Evolutionary conservation across 176 grass and related monocot species (phyloP), one percentile per base, ranked within the genome.

Genomic region (Phoenix dactylifera): DNA sequence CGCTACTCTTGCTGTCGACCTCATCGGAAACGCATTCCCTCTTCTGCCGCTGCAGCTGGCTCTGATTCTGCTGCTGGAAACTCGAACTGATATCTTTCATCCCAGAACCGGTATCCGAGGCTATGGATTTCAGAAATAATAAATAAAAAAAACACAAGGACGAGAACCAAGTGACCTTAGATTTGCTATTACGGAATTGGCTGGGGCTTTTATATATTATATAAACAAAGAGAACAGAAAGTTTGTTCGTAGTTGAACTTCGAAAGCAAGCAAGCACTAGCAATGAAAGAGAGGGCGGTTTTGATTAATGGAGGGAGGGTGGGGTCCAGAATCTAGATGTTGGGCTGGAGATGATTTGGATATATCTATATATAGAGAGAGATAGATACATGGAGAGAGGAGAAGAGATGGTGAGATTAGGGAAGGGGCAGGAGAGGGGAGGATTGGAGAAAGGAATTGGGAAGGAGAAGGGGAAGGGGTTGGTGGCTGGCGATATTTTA

Each of bases 11-110:
- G 82, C 80, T 85, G 53, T 93, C 87, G 51, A 82, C 81, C 49
- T 93, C 94, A 17, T 97, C 86, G 6, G 84, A 91, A 68, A 85
- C 75, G 58, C 84, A 82, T 68, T 80, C 78, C 50, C 83, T 71
- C 61, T 77, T 73, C 49, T 82, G 84, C 23, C 29, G 79, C 55
- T 58, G 78, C 39, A 64, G 77, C 19, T 79, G 67, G 6, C 60
- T 74, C 1, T 39, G 9, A 14, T 9, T 17, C 26, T 49, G 44
- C 44, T 51, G 67, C 24, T 49, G 73, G 19, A 67, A 55, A 7
- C 60, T 18, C 14, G 39, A 5, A 14, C 16, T 12, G 3, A 20
- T 49, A 68, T 69, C 66, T 67, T 90, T 82, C 78, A 87, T 84
- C 62, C 65, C 75, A 50, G 72, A 79, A 53, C 60, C 65, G 10